These are phyloP conservation scores for Epichloe brachyelytri DNA, from an alignment of 2,329 filamentous ascomycete genomes.

Conservation along the genomic window DNA sequence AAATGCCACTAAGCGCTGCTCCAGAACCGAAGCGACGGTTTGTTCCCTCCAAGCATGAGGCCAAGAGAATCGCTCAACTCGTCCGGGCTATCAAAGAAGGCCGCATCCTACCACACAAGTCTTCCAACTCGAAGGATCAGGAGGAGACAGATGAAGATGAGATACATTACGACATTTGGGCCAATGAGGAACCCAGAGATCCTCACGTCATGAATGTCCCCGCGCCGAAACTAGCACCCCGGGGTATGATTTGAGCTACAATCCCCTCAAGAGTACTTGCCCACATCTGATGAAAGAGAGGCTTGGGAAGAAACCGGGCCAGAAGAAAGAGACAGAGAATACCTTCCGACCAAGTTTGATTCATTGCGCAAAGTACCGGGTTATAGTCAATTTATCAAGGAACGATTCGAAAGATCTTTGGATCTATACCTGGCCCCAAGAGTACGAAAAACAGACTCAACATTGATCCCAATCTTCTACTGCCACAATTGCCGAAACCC, in stretches of 20 bases:
- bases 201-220: constrained; percentile 91
- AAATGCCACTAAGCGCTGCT: constrained; percentile 88
- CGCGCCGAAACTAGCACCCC: constrained; percentile 89
- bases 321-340: constrained; percentile 84
- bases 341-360: constrained; percentile 68
- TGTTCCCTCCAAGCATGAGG: constrained; percentile 91
- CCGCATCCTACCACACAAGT: constrained; percentile 80
- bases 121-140: constrained; percentile 52
- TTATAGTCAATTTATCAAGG: constrained; percentile 82
- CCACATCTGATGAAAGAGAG: constrained; percentile 69
- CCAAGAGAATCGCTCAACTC: constrained; percentile 92
- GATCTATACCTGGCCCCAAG: constrained; percentile 92
- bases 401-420: constrained; percentile 88
- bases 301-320: constrained; percentile 77
- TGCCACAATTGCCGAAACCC: constrained; percentile 85
- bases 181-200: constrained; percentile 70
- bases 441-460: constrained; percentile 84
- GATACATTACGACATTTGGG: constrained; percentile 82
- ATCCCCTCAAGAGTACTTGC: constrained; percentile 93
- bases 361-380: constrained; percentile 84
- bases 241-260: constrained; percentile 91
- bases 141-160: constrained; percentile 61
- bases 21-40: constrained; percentile 95
- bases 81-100: constrained; percentile 92
- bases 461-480: constrained; percentile 84